Conservation (phyloP, 345 rosid species). For the Dimocarpus longan region DNA sequence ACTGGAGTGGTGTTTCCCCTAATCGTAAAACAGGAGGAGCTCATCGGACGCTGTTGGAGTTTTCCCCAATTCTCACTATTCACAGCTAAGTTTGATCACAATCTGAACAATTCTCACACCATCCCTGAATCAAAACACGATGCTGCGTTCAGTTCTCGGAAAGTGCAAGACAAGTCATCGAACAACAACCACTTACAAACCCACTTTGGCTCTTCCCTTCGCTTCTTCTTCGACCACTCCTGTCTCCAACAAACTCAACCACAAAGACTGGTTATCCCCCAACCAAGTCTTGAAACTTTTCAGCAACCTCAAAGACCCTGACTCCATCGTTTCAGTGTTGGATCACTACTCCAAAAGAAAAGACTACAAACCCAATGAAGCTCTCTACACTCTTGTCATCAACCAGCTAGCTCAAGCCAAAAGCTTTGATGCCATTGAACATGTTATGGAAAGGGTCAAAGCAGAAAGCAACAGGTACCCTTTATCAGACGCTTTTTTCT, state of each 20-base stretch:
- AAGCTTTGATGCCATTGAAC: constrained; percentile 70
- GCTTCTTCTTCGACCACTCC: neutral
- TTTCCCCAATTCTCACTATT: too few species aligned
- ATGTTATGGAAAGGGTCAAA: constrained; percentile 49
- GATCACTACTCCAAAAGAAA: constrained; percentile 62
- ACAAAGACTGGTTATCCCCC: constrained; percentile 87
- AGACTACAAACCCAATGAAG: constrained; percentile 79
- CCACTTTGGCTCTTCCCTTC: neutral
- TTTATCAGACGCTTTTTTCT: constrained; percentile 75
- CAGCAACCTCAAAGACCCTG: constrained; percentile 52
- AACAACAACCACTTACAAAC: neutral
- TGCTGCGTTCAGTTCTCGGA: neutral
- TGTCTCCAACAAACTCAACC: constrained; percentile 44
- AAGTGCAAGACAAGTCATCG: neutral
- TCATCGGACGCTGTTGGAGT: too few species aligned
- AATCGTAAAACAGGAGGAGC: too few species aligned
- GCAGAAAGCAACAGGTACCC: constrained; percentile 45
- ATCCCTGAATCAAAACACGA: neutral
- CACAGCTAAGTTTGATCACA: too few species aligned
- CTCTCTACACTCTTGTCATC: constrained; percentile 60
- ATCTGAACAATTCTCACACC: neutral
- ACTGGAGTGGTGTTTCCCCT: too few species aligned
- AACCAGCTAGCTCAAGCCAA: constrained; percentile 56
- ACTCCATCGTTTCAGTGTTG: constrained; percentile 48
- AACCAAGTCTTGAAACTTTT: constrained; percentile 64